Evolutionary conservation across 139 green algal species (phyloP).

Genomic region (Ostreobium quekettii): DNA sequence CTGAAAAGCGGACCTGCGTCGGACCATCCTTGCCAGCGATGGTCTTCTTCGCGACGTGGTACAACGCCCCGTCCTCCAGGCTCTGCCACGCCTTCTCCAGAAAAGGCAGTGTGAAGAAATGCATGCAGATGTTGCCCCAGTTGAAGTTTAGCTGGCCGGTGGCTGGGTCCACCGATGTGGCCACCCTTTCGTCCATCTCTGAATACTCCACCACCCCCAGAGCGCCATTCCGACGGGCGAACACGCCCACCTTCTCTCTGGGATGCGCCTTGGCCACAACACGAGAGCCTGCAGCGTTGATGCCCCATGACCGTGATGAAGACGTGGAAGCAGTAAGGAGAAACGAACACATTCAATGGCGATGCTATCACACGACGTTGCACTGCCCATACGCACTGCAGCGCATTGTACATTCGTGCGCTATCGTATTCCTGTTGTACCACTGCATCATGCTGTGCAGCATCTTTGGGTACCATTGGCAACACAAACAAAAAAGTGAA

Average conservation of each 20-base stretch:
- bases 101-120: conserved; percentile 81
- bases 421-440: no score
- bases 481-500: no score
- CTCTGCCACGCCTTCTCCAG: conserved; percentile 38
- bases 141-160: conserved; percentile 61
- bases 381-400: no score
- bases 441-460: no score
- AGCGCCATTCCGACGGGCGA: conserved; percentile 30
- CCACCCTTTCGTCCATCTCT: conserved; percentile 62
- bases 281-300: conserved; percentile 43
- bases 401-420: no score
- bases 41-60: conserved; percentile 84
- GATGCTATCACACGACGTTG: conserved; percentile 9
- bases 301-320: no score
- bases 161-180: conserved; percentile 44
- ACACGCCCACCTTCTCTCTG: conserved; percentile 79
- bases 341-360: no score
- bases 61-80: conserved; percentile 29
- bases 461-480: no score
- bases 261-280: conserved; percentile 68
- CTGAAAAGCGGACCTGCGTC: no score
- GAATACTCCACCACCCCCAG: conserved; percentile 85
- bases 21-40: conserved; percentile 54
- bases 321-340: no score
- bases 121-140: conserved; percentile 95